phyloP scores from a whole-genome alignment of 306 rosid genomes.

The Quercus glauca region DNA sequence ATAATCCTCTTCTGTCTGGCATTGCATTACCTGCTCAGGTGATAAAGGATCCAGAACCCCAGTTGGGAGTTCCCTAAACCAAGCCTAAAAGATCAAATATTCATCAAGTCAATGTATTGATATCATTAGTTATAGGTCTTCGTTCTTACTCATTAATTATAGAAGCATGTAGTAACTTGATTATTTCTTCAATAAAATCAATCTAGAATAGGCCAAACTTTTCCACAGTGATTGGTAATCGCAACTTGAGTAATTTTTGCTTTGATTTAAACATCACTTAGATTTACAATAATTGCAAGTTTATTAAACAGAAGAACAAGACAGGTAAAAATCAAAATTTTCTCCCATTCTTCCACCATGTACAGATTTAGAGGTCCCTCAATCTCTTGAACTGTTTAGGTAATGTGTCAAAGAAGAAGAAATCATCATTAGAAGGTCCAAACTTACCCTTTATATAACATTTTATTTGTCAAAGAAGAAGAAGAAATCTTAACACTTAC shows the following conservation, averaged over 20 bases:
- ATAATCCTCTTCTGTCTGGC: slow-evolving; percentile 77
- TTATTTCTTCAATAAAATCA: neutral
- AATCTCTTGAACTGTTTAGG: too few relatives aligned
- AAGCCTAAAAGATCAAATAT: slow-evolving; percentile 54
- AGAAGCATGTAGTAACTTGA: neutral
- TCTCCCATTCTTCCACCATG: neutral
- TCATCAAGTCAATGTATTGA: slow-evolving; percentile 15
- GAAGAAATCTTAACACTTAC: neutral
- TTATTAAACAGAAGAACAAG: neutral
- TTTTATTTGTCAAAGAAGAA: too few relatives aligned
- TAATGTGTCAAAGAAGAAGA: neutral
- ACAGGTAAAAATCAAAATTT: neutral
- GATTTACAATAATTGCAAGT: neutral
- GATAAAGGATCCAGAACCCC: slow-evolving; percentile 73
- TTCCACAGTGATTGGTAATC: neutral
- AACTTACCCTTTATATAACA: neutral
- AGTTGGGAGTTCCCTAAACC: slow-evolving; percentile 89
- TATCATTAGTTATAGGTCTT: neutral
- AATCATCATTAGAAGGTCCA: neutral
- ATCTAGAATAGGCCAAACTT: neutral
- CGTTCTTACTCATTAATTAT: neutral
- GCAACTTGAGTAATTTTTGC: neutral
- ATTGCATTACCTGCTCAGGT: slow-evolving; percentile 71
- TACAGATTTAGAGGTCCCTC: too few relatives aligned
- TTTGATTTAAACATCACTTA: neutral